Evolutionary conservation across 2,329 filamentous ascomycete species (phyloP).

Genomic region (Malbranchea cinnamomea): DNA sequence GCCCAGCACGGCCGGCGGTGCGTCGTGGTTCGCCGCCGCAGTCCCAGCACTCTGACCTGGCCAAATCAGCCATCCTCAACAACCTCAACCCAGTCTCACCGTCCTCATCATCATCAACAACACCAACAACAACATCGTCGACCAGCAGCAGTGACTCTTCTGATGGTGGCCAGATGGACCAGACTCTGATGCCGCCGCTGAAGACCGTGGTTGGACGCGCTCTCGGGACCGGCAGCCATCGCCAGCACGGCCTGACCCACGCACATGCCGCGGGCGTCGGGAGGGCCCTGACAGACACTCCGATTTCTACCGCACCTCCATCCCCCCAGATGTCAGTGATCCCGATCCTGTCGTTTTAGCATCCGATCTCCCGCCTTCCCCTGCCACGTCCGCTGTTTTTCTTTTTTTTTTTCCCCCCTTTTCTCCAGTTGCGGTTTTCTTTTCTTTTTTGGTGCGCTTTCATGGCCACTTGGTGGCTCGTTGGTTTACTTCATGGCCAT

Average conservation of each 20-base stretch:
- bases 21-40: conserved; percentile 12
- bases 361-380: too few relatives aligned
- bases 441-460: background rate
- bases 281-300: conserved; percentile 46
- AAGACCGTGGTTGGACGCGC: conserved; percentile 28
- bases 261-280: conserved; percentile 33
- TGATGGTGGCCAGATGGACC: conserved; percentile 10
- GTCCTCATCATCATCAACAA: conserved; percentile 9
- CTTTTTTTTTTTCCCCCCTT: conserved; percentile 9
- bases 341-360: background rate
- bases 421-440: conserved; percentile 10
- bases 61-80: conserved; percentile 37
- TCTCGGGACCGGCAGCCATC: conserved; percentile 24
- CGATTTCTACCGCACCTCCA: conserved; percentile 44
- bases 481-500: conserved; percentile 1
- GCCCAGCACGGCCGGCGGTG: conserved; percentile 4
- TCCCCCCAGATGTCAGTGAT: conserved; percentile 45
- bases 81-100: conserved; percentile 13
- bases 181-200: conserved; percentile 21
- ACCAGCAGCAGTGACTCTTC: conserved; percentile 10
- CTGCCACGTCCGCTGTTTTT: conserved; percentile 8
- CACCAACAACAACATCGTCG: conserved; percentile 12
- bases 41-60: conserved; percentile 35
- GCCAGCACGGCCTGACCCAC: conserved; percentile 25
- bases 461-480: conserved; percentile 2